These are phyloP conservation scores for Salix koriyanagi DNA, from an alignment of 345 rosid species.

Conservation along the genomic window DNA sequence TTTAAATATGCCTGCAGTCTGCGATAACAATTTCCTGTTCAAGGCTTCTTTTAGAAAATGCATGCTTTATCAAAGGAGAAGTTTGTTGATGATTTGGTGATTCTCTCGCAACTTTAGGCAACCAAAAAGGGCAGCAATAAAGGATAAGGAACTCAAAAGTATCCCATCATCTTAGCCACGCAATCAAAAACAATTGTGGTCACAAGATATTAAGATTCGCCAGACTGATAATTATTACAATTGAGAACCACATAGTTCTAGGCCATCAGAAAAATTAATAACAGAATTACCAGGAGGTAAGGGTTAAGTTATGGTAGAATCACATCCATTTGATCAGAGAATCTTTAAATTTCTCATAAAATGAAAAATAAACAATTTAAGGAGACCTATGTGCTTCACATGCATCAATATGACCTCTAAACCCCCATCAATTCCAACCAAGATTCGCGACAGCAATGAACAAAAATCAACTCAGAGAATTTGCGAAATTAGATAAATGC, in stretches of 20 bases:
- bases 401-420: neutral
- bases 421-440: neutral
- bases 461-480: neutral
- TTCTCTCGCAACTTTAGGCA: constrained; percentile 3
- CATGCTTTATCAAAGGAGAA: neutral
- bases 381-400: neutral
- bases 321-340: neutral
- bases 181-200: neutral
- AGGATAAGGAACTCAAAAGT: neutral
- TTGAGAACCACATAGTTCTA: neutral
- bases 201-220: neutral
- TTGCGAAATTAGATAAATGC: neutral
- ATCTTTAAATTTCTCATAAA: neutral
- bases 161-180: neutral
- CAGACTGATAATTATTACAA: neutral
- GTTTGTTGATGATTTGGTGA: neutral
- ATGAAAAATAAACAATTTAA: neutral
- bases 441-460: neutral
- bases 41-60: neutral
- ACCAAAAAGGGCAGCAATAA: neutral
- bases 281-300: neutral
- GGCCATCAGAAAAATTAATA: neutral
- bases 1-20: neutral
- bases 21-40: neutral
- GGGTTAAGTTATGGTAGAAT: neutral